Percentiles rank a stretch among this genome's conserved stretches.
These are phyloP conservation scores for Sporothrix variecibatus DNA, from an alignment of 2,329 filamentous ascomycete species.

Conservation along the genomic window DNA sequence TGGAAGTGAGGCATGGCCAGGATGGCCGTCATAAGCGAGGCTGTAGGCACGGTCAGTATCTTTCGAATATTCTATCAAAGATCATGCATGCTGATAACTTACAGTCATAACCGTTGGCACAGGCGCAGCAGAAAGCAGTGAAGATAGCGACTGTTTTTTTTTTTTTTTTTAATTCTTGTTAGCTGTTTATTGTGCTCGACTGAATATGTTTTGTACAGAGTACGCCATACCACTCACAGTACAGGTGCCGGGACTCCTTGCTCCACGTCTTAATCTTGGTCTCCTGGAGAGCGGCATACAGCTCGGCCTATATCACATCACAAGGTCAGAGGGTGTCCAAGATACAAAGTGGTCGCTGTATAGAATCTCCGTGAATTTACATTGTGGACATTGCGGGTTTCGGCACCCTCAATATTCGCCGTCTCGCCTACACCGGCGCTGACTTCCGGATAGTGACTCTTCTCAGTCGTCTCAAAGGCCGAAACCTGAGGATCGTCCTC, in stretches of 20 bases:
- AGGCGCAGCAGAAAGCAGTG: slow-evolving; percentile 49
- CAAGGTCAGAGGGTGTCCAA: not conserved
- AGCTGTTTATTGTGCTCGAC: not conserved
- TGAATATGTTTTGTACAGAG: not conserved
- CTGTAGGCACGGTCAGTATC: slow-evolving; percentile 11
- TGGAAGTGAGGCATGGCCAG: slow-evolving; percentile 49
- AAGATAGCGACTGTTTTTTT: slow-evolving; percentile 44
- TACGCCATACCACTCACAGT: slow-evolving; percentile 36
- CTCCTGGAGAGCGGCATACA: slow-evolving; percentile 36
- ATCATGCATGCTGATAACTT: not conserved
- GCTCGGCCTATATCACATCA: slow-evolving; percentile 47
- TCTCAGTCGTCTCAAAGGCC: slow-evolving; percentile 15
- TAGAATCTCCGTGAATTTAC: not conserved
- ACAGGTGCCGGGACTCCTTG: slow-evolving; percentile 37
- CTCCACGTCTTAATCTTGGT: slow-evolving; percentile 25
- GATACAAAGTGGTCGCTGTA: not conserved
- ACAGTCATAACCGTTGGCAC: slow-evolving; percentile 51
- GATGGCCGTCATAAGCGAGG: slow-evolving; percentile 49
- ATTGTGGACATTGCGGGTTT: slow-evolving; percentile 23
- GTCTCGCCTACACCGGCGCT: slow-evolving; percentile 13
- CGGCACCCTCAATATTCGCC: slow-evolving; percentile 16
- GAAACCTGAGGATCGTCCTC: not conserved
- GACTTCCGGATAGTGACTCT: slow-evolving; percentile 23
- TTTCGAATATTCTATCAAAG: too few species aligned
- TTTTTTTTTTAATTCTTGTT: not conserved